These are phyloP conservation scores for Arabidopsis suecica DNA, from an alignment of 345 rosid genomes.

Conservation along the genomic window DNA sequence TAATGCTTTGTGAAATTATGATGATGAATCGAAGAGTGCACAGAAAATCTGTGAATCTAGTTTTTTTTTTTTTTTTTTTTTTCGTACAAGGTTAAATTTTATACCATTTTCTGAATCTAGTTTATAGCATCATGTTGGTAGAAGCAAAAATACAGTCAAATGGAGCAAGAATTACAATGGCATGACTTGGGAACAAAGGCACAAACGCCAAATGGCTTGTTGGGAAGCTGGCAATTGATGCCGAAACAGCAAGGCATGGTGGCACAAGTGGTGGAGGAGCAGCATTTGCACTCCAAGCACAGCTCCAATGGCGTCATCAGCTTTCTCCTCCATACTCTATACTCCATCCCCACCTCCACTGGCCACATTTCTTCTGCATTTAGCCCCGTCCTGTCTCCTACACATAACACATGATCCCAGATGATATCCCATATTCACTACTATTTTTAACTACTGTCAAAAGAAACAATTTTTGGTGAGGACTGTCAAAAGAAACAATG, in stretches of 20 bases:
- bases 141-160: conserved; percentile 12
- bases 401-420: conserved; percentile 30
- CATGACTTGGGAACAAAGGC: conserved; percentile 82
- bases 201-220: conserved; percentile 78
- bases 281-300: conserved; percentile 71
- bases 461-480: neutral
- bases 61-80: neutral
- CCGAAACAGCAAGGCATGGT: conserved; percentile 77
- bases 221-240: conserved; percentile 72
- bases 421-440: conserved; percentile 27
- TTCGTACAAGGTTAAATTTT: too few species aligned
- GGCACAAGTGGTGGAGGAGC: conserved; percentile 50
- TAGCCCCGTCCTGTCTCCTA: conserved; percentile 17
- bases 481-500: neutral
- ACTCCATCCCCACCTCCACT: conserved; percentile 28
- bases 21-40: neutral
- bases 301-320: conserved; percentile 61
- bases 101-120: neutral
- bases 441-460: neutral
- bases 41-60: neutral
- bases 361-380: conserved; percentile 24
- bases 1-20: conserved; percentile 10
- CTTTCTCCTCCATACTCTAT: conserved; percentile 34
- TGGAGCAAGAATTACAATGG: conserved; percentile 42
- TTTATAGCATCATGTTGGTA: neutral